Conservation (phyloP, 2,329 filamentous ascomycete genomes). For the Aureobasidium zeae region DNA sequence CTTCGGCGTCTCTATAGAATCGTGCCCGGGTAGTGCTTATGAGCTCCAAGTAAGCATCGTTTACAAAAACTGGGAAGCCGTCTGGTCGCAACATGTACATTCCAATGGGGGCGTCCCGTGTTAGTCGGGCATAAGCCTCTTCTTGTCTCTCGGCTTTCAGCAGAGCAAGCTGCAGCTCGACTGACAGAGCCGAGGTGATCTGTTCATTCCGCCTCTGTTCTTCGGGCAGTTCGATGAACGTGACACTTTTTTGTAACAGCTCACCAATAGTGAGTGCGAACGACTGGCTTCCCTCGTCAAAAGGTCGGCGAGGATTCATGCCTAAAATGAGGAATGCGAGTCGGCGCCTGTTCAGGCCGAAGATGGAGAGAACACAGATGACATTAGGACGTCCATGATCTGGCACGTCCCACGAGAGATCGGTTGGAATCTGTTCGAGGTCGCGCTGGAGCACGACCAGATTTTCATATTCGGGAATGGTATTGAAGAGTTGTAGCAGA, state of each 20-base stretch:
- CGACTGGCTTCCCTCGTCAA: slow-evolving; percentile 32
- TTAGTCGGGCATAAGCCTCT: slow-evolving; percentile 32
- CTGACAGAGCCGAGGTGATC: slow-evolving; percentile 31
- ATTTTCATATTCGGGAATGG: slow-evolving; percentile 11
- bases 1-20: slow-evolving; percentile 6
- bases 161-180: slow-evolving; percentile 26
- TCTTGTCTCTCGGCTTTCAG: slow-evolving; percentile 29
- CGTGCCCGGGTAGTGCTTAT: slow-evolving; percentile 23
- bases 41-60: slow-evolving; percentile 33
- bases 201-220: slow-evolving; percentile 21
- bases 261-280: slow-evolving; percentile 31
- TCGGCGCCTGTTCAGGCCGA: slow-evolving; percentile 26
- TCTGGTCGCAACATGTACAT: slow-evolving; percentile 23
- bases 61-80: slow-evolving; percentile 32
- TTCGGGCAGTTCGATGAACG: slow-evolving; percentile 25
- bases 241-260: slow-evolving; percentile 31
- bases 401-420: slow-evolving; percentile 2
- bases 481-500: not conserved
- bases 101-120: slow-evolving; percentile 31
- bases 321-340: slow-evolving; percentile 34
- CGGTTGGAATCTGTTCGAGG: slow-evolving; percentile 8
- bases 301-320: slow-evolving; percentile 31
- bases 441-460: not conserved
- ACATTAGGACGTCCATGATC: not conserved
- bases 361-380: slow-evolving; percentile 15